Base-by-base conservation (phyloP, 345 rosid genomes). In the Eucalyptus leucophloia region DNA sequence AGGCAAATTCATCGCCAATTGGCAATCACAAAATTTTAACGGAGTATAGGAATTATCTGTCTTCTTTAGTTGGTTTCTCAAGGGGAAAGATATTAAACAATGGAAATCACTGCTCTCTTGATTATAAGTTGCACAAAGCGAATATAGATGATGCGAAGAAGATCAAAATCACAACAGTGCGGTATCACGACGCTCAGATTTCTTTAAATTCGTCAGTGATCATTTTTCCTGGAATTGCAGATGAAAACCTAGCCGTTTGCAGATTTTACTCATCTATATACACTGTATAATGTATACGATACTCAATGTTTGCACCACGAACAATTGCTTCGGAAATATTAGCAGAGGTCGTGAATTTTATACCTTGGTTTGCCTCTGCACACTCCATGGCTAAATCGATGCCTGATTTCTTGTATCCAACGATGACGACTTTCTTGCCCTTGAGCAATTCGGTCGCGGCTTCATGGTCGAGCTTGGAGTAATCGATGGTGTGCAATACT, bases 311-410 rank as follows among this genome's bases (percentile, higher is more conserved):
- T 40, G 47, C 47, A 37, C 47, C 47, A 77, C 4, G 6, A 45
- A 77, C 42, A 77, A 40, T 12, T 21, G 24, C 28, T 77, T 77
- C 21, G 47, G 7, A 77, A 40, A 77, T 21, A 77, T 77, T 24
- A 40, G 30, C 28, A 77, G 47, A 7, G 83, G 83, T 65, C 45
- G 28, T n/a, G 17, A 56, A 24, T 58, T 42, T 86, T n/a, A 8
- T 40, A 93, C 95, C 95, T 95, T 93, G 94, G 72, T 95, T 95
- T 18, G 94, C 94, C 90, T 92, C 89, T 7, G 95, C 95, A 67
- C 95, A 94, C 89, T 95, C 96, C 3, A 91, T 88, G 82, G 97
- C 97, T 49, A 95, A 89, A 93, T 95, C 97, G 86, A 95, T 94
- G 24, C 95, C 96, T 0, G 97, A 94, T 90, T 95, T 95, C 86